A percentile compares a stretch with the other conserved stretches of the same genome.
Evolutionary conservation across 2,329 filamentous ascomycete genomes (phyloP).

Genomic region (Colletotrichum chrysophilum): DNA sequence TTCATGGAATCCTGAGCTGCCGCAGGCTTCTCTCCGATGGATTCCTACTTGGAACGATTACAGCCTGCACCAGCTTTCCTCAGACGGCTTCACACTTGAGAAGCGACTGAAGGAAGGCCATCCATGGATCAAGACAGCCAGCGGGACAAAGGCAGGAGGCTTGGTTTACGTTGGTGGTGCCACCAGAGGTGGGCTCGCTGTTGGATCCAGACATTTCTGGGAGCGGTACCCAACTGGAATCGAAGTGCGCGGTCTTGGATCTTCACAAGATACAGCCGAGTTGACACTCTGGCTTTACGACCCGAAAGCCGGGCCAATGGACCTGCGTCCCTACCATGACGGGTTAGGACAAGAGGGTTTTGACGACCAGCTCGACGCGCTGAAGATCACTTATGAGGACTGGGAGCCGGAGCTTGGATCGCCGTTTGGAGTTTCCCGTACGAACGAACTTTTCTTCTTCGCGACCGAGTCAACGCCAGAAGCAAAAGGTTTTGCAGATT

Average conservation of each 20-base stretch:
- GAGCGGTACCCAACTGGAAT: slow-evolving; percentile 65
- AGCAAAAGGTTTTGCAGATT: slow-evolving; percentile 46
- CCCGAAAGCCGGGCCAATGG: slow-evolving; percentile 59
- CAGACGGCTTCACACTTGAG: slow-evolving; percentile 66
- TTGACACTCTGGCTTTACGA: slow-evolving; percentile 68
- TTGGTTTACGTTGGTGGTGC: slow-evolving; percentile 65
- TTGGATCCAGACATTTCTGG: slow-evolving; percentile 67
- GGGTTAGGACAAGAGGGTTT: slow-evolving; percentile 61
- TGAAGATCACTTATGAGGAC: slow-evolving; percentile 69
- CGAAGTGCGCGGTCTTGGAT: slow-evolving; percentile 56
- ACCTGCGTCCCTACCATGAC: slow-evolving; percentile 63
- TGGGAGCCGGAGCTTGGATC: slow-evolving; percentile 61
- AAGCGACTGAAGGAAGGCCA: slow-evolving; percentile 64
- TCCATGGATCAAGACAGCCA: slow-evolving; percentile 63
- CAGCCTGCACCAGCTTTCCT: slow-evolving; percentile 59
- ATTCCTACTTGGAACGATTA: slow-evolving; percentile 65
- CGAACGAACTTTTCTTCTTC: slow-evolving; percentile 60
- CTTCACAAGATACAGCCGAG: slow-evolving; percentile 47
- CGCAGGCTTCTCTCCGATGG: slow-evolving; percentile 53
- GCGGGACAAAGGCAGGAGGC: slow-evolving; percentile 59
- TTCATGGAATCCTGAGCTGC: slow-evolving; percentile 52
- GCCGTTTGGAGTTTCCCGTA: slow-evolving; percentile 62
- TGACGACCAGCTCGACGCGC: slow-evolving; percentile 61
- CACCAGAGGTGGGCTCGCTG: slow-evolving; percentile 58
- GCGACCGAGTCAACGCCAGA: slow-evolving; percentile 58